Percentiles rank a stretch among this genome's conserved stretches.
Evolutionary conservation across 306 rosid species (phyloP).

Genomic region (Prunus mume): DNA sequence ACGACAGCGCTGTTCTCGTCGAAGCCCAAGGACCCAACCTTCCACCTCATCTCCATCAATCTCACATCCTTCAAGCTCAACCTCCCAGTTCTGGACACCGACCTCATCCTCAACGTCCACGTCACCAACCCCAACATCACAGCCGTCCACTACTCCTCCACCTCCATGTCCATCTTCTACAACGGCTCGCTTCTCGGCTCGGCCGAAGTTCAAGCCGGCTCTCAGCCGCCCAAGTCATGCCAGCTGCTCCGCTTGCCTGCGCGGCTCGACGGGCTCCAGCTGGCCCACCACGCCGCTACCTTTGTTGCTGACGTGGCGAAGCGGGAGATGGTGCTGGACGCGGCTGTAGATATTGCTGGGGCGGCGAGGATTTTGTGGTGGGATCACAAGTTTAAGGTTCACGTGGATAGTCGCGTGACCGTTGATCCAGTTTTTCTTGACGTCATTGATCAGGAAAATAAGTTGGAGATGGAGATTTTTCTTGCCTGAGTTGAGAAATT

Average conservation of each 20-base stretch:
- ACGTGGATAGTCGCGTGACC: slow-evolving; percentile 73
- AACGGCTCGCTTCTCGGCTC: slow-evolving; percentile 76
- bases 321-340: slow-evolving; percentile 76
- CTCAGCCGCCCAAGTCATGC: slow-evolving; percentile 66
- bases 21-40: slow-evolving; percentile 82
- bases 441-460: slow-evolving; percentile 66
- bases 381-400: slow-evolving; percentile 65
- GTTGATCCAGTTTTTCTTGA: slow-evolving; percentile 88
- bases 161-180: slow-evolving; percentile 87
- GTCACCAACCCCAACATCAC: slow-evolving; percentile 81
- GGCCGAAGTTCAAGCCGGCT: slow-evolving; percentile 68
- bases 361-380: slow-evolving; percentile 73
- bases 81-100: slow-evolving; percentile 67
- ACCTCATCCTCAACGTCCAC: slow-evolving; percentile 69
- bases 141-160: slow-evolving; percentile 69
- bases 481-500: neutral
- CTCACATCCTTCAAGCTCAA: slow-evolving; percentile 65
- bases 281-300: slow-evolving; percentile 61
- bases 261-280: slow-evolving; percentile 49
- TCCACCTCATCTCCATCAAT: slow-evolving; percentile 64
- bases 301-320: slow-evolving; percentile 56
- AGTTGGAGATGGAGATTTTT: slow-evolving; percentile 45
- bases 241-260: slow-evolving; percentile 74
- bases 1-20: slow-evolving; percentile 50
- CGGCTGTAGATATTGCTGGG: slow-evolving; percentile 64